Percentiles rank a stretch among this genome's conserved stretches.
Evolutionary conservation across 495 filamentous ascomycete genomes (phyloP).

Genomic region (Achaetomiella virescens): DNA sequence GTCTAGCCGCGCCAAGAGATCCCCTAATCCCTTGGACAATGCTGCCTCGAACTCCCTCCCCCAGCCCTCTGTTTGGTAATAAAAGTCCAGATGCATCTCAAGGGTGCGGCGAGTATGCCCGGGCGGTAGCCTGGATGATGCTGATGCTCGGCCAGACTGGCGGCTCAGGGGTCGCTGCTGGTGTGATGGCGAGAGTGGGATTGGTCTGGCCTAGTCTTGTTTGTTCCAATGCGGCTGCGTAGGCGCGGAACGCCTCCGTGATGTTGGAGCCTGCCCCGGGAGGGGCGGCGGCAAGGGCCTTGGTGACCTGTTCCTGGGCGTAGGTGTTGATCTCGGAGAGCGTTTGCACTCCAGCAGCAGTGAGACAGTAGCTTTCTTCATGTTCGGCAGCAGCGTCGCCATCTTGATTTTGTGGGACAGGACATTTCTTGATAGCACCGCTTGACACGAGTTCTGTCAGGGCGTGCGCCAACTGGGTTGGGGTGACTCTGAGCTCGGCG

Average conservation of each 20-base stretch:
- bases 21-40: constrained; percentile 11
- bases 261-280: constrained; percentile 10
- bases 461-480: constrained; percentile 4
- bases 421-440: no score
- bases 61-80: constrained; percentile 19
- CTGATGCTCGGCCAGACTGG: not conserved
- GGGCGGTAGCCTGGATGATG: constrained; percentile 29
- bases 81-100: constrained; percentile 30
- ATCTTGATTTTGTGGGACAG: no score
- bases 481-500: constrained; percentile 13
- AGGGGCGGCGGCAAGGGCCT: constrained; percentile 12
- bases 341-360: constrained; percentile 3
- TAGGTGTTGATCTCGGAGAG: constrained; percentile 17
- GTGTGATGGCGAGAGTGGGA: not conserved
- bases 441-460: constrained; percentile 14
- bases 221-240: constrained; percentile 18
- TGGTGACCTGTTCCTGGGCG: constrained; percentile 18
- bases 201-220: not conserved
- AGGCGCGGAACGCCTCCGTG: constrained; percentile 17
- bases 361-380: constrained; percentile 9
- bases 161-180: not conserved
- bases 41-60: constrained; percentile 22
- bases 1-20: constrained; percentile 19
- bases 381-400: not conserved
- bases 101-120: constrained; percentile 27